phyloP scores from a whole-genome alignment of 495 filamentous ascomycete species.

The Neurospora terricola region DNA sequence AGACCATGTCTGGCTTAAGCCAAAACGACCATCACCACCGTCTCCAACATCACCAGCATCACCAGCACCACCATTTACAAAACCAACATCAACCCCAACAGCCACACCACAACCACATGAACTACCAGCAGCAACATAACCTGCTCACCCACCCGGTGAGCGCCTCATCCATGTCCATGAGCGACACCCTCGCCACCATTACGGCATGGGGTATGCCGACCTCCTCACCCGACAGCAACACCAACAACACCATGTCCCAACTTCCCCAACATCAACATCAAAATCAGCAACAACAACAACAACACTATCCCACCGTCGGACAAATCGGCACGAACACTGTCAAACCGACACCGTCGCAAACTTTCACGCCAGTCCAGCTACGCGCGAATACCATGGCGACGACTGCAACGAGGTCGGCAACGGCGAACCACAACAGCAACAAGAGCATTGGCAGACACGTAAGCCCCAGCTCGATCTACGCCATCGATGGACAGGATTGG shows the following conservation, averaged over 20 bases:
- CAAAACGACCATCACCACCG: background rate
- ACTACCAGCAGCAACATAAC: background rate
- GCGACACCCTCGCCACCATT: slow-evolving; percentile 10
- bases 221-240: slow-evolving; percentile 1
- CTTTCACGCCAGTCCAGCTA: background rate
- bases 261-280: background rate
- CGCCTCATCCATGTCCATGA: slow-evolving; percentile 16
- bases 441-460: slow-evolving; percentile 4
- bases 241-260: background rate
- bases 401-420: slow-evolving; percentile 4
- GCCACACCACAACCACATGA: background rate
- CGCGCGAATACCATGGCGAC: background rate
- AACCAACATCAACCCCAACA: background rate
- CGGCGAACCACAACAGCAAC: slow-evolving; percentile 1
- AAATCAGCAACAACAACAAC: background rate
- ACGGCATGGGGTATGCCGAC: slow-evolving; percentile 19
- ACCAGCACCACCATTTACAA: background rate
- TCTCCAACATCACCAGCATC: background rate
- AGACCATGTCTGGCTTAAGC: background rate
- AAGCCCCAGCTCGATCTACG: slow-evolving; percentile 20
- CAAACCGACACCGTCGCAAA: background rate
- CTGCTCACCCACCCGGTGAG: slow-evolving; percentile 6
- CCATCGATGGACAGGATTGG: slow-evolving; percentile 40
- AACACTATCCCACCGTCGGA: background rate
- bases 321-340: background rate